A percentile compares a stretch with the other conserved stretches of the same genome.
These are phyloP conservation scores for Candida yuanshanica DNA, from an alignment of 805 yeast species.

Conservation along the genomic window DNA sequence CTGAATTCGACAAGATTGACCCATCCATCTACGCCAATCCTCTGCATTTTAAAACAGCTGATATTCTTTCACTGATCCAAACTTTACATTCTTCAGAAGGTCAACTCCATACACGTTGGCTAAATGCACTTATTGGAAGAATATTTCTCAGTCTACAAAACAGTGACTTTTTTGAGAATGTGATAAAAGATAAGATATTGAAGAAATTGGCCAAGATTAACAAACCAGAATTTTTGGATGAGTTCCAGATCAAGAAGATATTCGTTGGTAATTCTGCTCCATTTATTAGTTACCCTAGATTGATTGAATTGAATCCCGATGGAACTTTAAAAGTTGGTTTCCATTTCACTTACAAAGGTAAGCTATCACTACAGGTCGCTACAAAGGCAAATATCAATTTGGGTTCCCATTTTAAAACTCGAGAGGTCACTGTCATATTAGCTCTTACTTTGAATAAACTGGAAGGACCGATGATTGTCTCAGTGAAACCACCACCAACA, in stretches of 20 bases:
- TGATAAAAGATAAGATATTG: slow-evolving; percentile 52
- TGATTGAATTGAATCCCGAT: slow-evolving; percentile 68
- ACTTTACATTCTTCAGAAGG: slow-evolving; percentile 78
- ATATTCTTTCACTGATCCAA: slow-evolving; percentile 69
- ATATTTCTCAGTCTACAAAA: slow-evolving; percentile 70
- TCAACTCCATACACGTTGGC: slow-evolving; percentile 80
- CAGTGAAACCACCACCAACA: slow-evolving; percentile 86
- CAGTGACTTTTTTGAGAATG: slow-evolving; percentile 59
- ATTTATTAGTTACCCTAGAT: slow-evolving; percentile 62
- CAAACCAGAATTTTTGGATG: slow-evolving; percentile 84
- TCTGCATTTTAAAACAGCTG: slow-evolving; percentile 61
- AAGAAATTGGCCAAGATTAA: slow-evolving; percentile 74
- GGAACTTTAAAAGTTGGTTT: slow-evolving; percentile 64
- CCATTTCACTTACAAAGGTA: slow-evolving; percentile 67
- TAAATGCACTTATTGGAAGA: slow-evolving; percentile 83
- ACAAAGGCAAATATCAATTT: slow-evolving; percentile 74
- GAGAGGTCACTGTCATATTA: slow-evolving; percentile 71
- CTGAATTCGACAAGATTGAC: slow-evolving; percentile 34
- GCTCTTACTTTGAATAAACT: slow-evolving; percentile 62
- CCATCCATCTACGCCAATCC: slow-evolving; percentile 69
- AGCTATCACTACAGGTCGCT: slow-evolving; percentile 67
- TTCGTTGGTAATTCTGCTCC: slow-evolving; percentile 82
- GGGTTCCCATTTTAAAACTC: slow-evolving; percentile 64
- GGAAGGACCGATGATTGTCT: slow-evolving; percentile 66
- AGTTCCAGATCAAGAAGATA: slow-evolving; percentile 66